Base-by-base conservation (phyloP, 371 early-diverging fungal genomes). In the Lichtheimia corymbifera region DNA sequence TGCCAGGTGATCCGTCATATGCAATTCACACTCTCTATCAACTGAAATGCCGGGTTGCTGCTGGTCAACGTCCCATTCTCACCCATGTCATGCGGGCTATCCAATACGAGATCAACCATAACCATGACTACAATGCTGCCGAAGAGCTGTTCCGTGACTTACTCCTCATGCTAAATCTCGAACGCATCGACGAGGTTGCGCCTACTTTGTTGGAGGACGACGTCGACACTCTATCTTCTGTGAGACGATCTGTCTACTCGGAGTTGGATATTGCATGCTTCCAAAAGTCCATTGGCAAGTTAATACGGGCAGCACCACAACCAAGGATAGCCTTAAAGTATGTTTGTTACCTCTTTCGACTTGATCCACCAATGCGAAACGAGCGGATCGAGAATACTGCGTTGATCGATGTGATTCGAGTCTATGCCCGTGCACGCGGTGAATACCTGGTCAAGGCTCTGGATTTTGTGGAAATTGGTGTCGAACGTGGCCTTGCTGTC, bases 401-500 rank as follows among this genome's bases (percentile, higher is more conserved):
- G 1, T 22, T 56, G 45, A 56, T 56, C 28, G 22, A 45, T 28
- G 3, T 56, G 4, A 45, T 56, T 27, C 24, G 44, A 27, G 18
- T 44, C 2, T 56, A 56, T 18, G 42, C 45, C 4, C 42, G 45
- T 20, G 13, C n/a, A 5, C 17, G 57, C 7, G 57, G 57, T 27
- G 47, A 56, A 7, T 56, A 24, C 25, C n/a, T 43, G 3, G 22
- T n/a, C 22, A 45, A 56, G 28, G 57, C 41, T 18, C 27, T 56
- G 57, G 57, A 56, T 9, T 56, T 56, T 45, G 57, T 47, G 5
- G 22, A 45, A 18, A 56, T 56, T 25, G 57, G 57, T 5, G 45
- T 56, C 4, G 57, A 56, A 22, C 57, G 57, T 27, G 57, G 45
- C n/a, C 27, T 52, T n/a, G 53, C 24, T n/a, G 13, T 52, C 5